Conservation (phyloP, 768 basidiomycete genomes). For the Butyriboletus loyo region DNA sequence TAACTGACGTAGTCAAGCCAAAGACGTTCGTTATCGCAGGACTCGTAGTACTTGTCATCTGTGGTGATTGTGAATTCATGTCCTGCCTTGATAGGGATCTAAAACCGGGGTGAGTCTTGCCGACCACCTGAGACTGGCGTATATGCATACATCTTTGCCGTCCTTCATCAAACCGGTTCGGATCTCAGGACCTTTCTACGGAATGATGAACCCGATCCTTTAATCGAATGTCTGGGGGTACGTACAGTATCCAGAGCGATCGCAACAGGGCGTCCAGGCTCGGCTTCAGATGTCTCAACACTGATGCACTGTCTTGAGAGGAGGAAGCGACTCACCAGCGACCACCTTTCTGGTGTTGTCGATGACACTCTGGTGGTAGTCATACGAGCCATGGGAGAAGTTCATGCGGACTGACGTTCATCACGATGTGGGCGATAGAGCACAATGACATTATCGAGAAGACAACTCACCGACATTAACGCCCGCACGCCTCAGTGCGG, state of each 20-base stretch:
- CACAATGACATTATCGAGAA: background rate
- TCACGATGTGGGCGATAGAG: constrained; percentile 7
- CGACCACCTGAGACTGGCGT: background rate
- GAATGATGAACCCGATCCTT: constrained; percentile 6
- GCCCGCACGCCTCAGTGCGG: constrained; percentile 82
- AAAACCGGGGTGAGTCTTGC: constrained; percentile 7
- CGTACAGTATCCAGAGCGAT: constrained; percentile 96
- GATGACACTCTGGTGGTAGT: constrained; percentile 98
- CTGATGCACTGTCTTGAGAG: background rate
- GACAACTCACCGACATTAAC: constrained; percentile 88
- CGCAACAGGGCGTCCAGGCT: constrained; percentile 85
- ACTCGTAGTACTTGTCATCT: constrained; percentile 75
- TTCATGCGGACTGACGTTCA: constrained; percentile 89
- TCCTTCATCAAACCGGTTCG: constrained; percentile 92
- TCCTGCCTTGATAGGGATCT: constrained; percentile 84
- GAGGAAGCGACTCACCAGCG: constrained; percentile 47
- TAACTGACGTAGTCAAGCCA: constrained; percentile 91
- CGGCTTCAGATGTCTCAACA: constrained; percentile 34
- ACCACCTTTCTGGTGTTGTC: constrained; percentile 93
- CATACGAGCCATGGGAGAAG: constrained; percentile 98
- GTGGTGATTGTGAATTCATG: constrained; percentile 92
- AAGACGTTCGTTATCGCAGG: constrained; percentile 79
- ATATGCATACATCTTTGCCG: constrained; percentile 71
- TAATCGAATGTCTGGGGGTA: constrained; percentile 6
- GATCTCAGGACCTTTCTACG: constrained; percentile 98